Base-by-base conservation (phyloP, 2,329 filamentous ascomycete species). In the Nannizzia gypsea region DNA sequence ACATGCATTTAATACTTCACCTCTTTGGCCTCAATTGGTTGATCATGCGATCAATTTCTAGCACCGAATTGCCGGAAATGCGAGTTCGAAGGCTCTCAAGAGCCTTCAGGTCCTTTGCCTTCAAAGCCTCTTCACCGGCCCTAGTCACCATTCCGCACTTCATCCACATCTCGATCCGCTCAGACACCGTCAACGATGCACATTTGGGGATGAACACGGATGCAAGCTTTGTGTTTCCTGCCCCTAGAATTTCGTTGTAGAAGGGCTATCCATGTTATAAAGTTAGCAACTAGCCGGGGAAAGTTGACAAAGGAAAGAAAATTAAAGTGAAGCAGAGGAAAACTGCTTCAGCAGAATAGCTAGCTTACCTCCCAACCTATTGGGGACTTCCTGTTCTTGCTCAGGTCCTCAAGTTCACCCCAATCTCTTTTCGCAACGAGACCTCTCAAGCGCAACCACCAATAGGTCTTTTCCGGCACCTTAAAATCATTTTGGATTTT, bases 401-500 rank as follows among this genome's bases (percentile, higher is more conserved):
- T 82, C 66, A 90, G 82, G 66, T 96, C 91, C 71, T 97, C 91
- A 61, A 99, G 81, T 71, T 96, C 92, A 57, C 83, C 85, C 90
- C 91, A 99, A 69, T 96, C 89, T 59, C 93, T 82, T 71, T 90
- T 90, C 15, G 89, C 88, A 2, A 99, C 90, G 57, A 97, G 81
- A 0, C 91, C 93, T 66, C 92, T 84, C 28, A 99, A 80, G 63
- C 90, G 86, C 61, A 83, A 69, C 90, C 92, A 99, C 84, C 89
- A 92, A 64, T 85, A 88, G 31, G 90, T 88, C 73, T 90, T 95
- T 65, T 97, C 93, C 0, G 88, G 84, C 54, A 99, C 86, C 69
- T 90, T 95, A 77, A 99, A 99, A 66, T 97, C 92, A 70, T 81
- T 86, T 71, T 93, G 88, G 2, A 97, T 81, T 74, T 92, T 96